Evolutionary conservation across 208 protist genomes (phyloP), one percentile per base, ranked within the genome.

Genomic region (Angomonas deanei): DNA sequence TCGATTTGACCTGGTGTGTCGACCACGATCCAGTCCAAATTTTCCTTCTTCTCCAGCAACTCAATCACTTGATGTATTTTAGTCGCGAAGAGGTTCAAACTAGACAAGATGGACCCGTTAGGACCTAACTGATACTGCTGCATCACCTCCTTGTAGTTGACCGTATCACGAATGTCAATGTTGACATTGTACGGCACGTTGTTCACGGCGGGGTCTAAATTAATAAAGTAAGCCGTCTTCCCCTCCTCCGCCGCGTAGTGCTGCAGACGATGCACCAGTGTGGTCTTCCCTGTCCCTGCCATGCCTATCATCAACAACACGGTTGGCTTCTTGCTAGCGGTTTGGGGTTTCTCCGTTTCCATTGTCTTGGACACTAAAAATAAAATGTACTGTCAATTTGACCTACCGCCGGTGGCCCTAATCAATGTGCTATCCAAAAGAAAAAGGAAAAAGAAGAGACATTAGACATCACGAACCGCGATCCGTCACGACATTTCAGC

Each of bases 1-100:
- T 99, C 98, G 54, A 99, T 99, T 80, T 99, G 98, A 0, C 98
- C 98, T 4, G 98, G 98, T 17, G 98, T 99, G 74, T 99, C 98
- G n/a, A 99, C 77, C 10, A 99, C 74, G 26, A 99, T 85, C 76
- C 98, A 98, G 26, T 98, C 92, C 17, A 97, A 57, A 28, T 69
- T 33, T 11, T 84, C 74, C 61, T 82, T 88, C 15, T 75, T 77
- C 70, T 98, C 88, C 39, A 98, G 68, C 56, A 98, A 74, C 19
- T 74, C 61, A 2, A 99, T 68, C 1, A 99, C 96, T 64, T 99
- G 94, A 60, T 99, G 97, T 59, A 99, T 98, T 64, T 97, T 89
- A 1, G 98, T 99, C 2, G 97, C 82, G 70, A 99, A 99, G 13
- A 99, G 84, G 70, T 99, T 99, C 1, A 99, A 82, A 19, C 86